Conservation (phyloP, 345 rosid genomes). For the Eucalyptus virginea region DNA sequence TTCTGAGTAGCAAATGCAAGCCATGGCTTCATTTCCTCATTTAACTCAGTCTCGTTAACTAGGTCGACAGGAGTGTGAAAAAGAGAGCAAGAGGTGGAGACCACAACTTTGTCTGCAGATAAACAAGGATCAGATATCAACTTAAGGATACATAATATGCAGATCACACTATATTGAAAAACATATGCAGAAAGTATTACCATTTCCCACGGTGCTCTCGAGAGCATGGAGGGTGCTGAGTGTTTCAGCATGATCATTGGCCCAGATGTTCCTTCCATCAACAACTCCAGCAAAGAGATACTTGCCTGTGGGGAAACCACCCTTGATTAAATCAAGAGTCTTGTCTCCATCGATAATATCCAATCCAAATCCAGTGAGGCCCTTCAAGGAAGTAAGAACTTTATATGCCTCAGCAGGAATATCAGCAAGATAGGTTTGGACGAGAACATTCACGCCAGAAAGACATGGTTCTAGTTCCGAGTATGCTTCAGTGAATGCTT, state of each 20-base stretch:
- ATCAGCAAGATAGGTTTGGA: no score
- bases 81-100: slow-evolving; percentile 89
- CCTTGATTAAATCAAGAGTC: slow-evolving; percentile 69
- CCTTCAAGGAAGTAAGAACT: slow-evolving; percentile 22
- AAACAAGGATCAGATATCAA: not conserved
- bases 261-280: slow-evolving; percentile 85
- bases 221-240: slow-evolving; percentile 43
- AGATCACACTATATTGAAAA: no score
- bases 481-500: slow-evolving; percentile 58
- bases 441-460: slow-evolving; percentile 32
- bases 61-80: slow-evolving; percentile 67
- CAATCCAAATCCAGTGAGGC: slow-evolving; percentile 67
- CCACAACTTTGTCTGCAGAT: slow-evolving; percentile 61
- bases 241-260: slow-evolving; percentile 70
- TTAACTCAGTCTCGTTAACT: slow-evolving; percentile 22
- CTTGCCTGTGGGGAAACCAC: slow-evolving; percentile 56
- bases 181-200: slow-evolving; percentile 6
- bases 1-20: slow-evolving; percentile 94
- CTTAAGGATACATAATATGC: not conserved
- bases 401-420: no score
- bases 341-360: slow-evolving; percentile 70
- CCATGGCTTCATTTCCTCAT: slow-evolving; percentile 76
- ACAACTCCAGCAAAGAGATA: slow-evolving; percentile 20
- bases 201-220: slow-evolving; percentile 67
- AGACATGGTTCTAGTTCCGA: slow-evolving; percentile 51